Conservation (phyloP, 2,329 filamentous ascomycete genomes). For the Fusarium illudens region DNA sequence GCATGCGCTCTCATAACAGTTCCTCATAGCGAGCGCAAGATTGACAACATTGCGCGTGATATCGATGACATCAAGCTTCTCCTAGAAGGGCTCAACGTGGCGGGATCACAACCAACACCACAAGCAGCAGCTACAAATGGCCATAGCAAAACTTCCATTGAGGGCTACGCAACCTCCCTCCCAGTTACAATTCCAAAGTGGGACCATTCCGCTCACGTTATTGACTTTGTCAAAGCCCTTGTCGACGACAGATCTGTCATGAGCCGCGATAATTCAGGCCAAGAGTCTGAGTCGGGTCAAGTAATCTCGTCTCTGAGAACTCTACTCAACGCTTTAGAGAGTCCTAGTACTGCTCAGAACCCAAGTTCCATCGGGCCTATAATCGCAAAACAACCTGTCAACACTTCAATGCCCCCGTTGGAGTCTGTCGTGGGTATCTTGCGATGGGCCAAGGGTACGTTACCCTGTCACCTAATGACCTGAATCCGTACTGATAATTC, state of each 20-base stretch:
- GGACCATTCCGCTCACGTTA: conserved; percentile 47
- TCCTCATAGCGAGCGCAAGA: conserved; percentile 47
- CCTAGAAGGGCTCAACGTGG: conserved; percentile 27
- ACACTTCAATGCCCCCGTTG: conserved; percentile 39
- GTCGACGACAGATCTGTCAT: background rate
- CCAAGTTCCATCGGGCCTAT: too few relatives aligned
- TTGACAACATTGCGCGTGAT: conserved; percentile 47
- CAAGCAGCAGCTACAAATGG: background rate
- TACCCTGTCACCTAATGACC: background rate
- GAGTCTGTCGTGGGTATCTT: conserved; percentile 42
- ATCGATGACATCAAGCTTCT: conserved; percentile 46
- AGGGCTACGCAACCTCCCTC: accelerated
- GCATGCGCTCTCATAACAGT: background rate
- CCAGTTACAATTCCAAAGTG: conserved; percentile 14
- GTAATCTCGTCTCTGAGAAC: conserved; percentile 15
- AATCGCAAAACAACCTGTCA: background rate
- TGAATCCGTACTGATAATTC: background rate
- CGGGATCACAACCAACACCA: background rate
- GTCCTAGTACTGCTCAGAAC: background rate
- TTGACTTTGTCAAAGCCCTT: conserved; percentile 46
- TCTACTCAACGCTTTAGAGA: conserved; percentile 10
- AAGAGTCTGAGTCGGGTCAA: background rate
- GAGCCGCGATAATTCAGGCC: background rate
- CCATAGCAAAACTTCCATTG: accelerated
- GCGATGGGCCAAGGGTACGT: conserved; percentile 46